Conservation (phyloP, 305 asterid species). For the Andrographis paniculata region DNA sequence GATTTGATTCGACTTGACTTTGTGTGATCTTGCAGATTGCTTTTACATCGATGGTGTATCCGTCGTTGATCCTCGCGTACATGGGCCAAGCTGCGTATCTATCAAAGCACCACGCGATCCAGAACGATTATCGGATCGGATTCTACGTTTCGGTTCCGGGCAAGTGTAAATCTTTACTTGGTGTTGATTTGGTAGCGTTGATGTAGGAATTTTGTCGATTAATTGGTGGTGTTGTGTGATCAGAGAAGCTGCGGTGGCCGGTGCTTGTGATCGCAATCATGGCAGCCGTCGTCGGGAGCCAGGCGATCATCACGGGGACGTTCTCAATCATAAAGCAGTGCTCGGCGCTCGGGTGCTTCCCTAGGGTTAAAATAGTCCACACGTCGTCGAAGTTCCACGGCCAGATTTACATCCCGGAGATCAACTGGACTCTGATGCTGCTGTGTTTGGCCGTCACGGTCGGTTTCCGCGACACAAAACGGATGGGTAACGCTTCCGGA, state of each 20-base stretch:
- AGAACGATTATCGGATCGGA: constrained; percentile 45
- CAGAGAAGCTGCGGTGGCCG: constrained; percentile 82
- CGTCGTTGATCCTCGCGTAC: constrained; percentile 77
- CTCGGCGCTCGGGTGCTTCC: constrained; percentile 85
- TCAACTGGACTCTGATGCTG: constrained; percentile 87
- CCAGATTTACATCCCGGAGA: constrained; percentile 91
- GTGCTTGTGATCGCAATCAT: constrained; percentile 81
- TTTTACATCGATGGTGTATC: constrained; percentile 76
- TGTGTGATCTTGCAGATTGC: constrained; percentile 54
- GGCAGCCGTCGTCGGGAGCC: constrained; percentile 97
- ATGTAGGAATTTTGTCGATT: constrained; percentile 10
- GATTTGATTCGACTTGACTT: neutral
- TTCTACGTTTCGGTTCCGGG: constrained; percentile 92
- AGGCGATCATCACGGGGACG: constrained; percentile 89
- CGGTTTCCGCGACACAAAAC: constrained; percentile 82
- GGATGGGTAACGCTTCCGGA: constrained; percentile 92
- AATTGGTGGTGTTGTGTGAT: constrained; percentile 13
- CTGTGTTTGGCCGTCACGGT: constrained; percentile 83
- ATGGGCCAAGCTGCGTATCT: constrained; percentile 98
- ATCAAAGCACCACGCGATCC: constrained; percentile 52
- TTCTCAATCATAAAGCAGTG: constrained; percentile 93
- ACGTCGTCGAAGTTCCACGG: constrained; percentile 89
- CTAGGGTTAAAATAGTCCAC: constrained; percentile 74
- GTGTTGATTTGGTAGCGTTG: neutral
- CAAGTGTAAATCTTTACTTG: constrained; percentile 38